phyloP scores from a whole-genome alignment of 1,284 basidiomycete genomes.

The Ganoderma multipileum region DNA sequence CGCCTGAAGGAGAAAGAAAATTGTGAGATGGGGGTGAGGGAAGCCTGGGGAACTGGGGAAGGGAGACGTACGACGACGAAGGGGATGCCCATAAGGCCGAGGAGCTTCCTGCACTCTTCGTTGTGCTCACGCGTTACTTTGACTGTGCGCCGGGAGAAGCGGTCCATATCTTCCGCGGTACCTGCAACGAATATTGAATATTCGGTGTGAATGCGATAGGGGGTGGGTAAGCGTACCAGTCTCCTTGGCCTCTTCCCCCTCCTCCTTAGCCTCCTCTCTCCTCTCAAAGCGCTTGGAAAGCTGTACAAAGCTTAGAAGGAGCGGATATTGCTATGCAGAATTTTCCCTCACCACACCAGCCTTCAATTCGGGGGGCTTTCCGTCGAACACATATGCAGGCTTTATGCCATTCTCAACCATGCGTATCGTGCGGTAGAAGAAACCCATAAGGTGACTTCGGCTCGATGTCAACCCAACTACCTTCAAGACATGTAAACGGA shows the following conservation, averaged over 20 bases:
- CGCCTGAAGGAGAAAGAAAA: constrained; percentile 58
- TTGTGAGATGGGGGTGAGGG: not conserved
- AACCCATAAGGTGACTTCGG: constrained; percentile 92
- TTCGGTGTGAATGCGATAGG: not conserved
- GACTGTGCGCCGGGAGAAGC: constrained; percentile 90
- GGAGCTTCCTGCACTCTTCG: constrained; percentile 89
- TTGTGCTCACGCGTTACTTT: constrained; percentile 97
- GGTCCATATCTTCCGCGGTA: constrained; percentile 92
- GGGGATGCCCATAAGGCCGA: constrained; percentile 97
- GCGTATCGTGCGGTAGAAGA: constrained; percentile 96
- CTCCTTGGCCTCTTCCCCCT: constrained; percentile 96
- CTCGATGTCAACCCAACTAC: not conserved
- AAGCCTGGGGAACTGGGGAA: not conserved
- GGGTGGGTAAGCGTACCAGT: constrained; percentile 56
- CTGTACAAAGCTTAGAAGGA: constrained; percentile 46
- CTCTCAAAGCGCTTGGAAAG: constrained; percentile 92
- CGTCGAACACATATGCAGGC: constrained; percentile 98
- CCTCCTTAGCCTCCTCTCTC: constrained; percentile 93
- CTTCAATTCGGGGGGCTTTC: constrained; percentile 97
- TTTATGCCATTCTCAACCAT: constrained; percentile 99
- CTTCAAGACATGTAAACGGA: not conserved
- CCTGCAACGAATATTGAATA: constrained; percentile 44
- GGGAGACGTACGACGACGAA: constrained; percentile 76
- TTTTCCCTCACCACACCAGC: constrained; percentile 84
- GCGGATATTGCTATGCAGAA: constrained; percentile 2